Evolutionary conservation across 306 rosid species (phyloP).

Genomic region (Vachellia collinsii): DNA sequence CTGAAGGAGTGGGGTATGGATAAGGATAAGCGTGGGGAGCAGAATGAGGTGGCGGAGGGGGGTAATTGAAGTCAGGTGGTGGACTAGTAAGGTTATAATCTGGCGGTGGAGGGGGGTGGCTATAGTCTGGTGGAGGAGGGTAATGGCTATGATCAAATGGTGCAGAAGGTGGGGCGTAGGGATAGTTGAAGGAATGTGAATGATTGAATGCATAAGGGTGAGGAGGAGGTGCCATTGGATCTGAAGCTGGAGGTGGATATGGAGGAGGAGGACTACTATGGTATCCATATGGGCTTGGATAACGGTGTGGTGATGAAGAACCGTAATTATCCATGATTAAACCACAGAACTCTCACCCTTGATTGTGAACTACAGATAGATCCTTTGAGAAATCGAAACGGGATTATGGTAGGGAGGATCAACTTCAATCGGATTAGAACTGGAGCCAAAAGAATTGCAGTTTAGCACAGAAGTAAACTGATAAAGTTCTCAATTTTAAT

Average conservation of each 20-base stretch:
- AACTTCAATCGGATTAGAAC: slow-evolving; percentile 19
- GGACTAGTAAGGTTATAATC: slow-evolving; percentile 17
- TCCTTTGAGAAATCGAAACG: slow-evolving; percentile 9
- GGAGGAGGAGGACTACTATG: slow-evolving; percentile 42
- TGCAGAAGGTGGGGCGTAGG: slow-evolving; percentile 46
- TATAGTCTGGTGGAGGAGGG: slow-evolving; percentile 23
- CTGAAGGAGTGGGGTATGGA: slow-evolving; percentile 43
- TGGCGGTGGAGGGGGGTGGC: slow-evolving; percentile 17
- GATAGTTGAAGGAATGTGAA: slow-evolving; percentile 41
- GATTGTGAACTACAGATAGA: slow-evolving; percentile 8
- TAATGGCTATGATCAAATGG: slow-evolving; percentile 30
- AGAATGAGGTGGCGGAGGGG: slow-evolving; percentile 37
- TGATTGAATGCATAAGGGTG: slow-evolving; percentile 43
- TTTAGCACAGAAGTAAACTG: not conserved
- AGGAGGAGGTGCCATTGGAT: slow-evolving; percentile 45
- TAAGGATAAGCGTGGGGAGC: slow-evolving; percentile 46
- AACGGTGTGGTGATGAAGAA: slow-evolving; percentile 40
- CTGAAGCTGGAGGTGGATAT: slow-evolving; percentile 49
- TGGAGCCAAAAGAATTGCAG: slow-evolving; percentile 9
- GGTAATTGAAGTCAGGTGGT: not conserved
- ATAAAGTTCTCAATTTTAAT: not conserved
- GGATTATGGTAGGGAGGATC: slow-evolving; percentile 6
- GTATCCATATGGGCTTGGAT: slow-evolving; percentile 47
- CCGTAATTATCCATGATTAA: slow-evolving; percentile 48
- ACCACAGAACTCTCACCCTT: slow-evolving; percentile 18